phyloP scores from a whole-genome alignment of 441 rosid species.

The Gossypium davidsonii region DNA sequence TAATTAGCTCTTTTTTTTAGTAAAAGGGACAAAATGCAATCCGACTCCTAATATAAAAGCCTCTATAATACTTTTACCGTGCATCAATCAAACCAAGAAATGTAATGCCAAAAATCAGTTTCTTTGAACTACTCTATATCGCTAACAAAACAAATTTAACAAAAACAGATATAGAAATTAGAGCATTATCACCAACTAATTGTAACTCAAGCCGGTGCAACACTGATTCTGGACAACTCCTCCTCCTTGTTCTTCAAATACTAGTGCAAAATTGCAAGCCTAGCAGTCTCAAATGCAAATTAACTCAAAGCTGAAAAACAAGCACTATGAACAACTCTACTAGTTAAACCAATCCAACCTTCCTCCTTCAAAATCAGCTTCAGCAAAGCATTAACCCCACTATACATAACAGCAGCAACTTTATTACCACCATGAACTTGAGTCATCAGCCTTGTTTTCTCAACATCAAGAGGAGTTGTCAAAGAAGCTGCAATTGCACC shows the following conservation, averaged over 20 bases:
- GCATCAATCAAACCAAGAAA: neutral
- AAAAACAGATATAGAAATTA: neutral
- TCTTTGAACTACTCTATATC: neutral
- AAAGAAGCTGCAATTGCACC: constrained; percentile 86
- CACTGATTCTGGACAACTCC: constrained; percentile 37
- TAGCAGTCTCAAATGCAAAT: constrained; percentile 92
- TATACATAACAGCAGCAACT: constrained; percentile 51
- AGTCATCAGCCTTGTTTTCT: constrained; percentile 92
- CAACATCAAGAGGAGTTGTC: constrained; percentile 84
- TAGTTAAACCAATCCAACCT: constrained; percentile 76
- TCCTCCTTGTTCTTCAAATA: constrained; percentile 41
- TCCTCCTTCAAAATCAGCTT: constrained; percentile 81
- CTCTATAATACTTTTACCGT: neutral
- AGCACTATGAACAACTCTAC: constrained; percentile 86
- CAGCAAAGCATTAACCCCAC: constrained; percentile 56
- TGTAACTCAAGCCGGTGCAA: constrained; percentile 22
- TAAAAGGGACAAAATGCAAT: no score
- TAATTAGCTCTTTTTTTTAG: no score
- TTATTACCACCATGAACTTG: constrained; percentile 46
- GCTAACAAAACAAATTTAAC: neutral
- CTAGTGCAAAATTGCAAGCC: constrained; percentile 64
- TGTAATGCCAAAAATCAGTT: neutral
- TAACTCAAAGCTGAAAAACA: constrained; percentile 84
- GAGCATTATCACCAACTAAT: neutral
- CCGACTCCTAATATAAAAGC: no score